phyloP scores from a whole-genome alignment of 2,329 filamentous ascomycete species.

The Kalmusia sp. region DNA sequence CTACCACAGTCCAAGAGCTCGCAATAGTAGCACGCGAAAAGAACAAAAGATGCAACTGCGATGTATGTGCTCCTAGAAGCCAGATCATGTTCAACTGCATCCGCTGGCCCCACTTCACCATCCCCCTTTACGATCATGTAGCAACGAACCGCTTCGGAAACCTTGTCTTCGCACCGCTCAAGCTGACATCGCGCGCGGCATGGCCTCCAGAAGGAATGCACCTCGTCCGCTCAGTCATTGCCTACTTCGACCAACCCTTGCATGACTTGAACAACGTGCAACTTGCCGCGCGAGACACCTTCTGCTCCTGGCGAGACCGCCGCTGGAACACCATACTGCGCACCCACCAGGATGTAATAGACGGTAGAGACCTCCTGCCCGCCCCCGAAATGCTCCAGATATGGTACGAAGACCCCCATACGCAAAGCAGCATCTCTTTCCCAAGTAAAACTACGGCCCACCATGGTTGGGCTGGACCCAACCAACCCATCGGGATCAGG shows the following conservation, averaged over 20 bases:
- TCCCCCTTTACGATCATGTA: neutral
- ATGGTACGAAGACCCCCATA: too few species aligned
- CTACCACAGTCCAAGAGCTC: neutral
- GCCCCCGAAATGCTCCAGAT: slow-evolving; percentile 5
- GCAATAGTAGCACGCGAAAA: neutral
- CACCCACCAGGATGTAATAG: neutral
- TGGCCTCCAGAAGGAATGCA: neutral
- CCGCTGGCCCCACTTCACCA: neutral
- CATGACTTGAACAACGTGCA: slow-evolving; percentile 1
- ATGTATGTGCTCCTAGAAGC: neutral
- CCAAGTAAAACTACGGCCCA: too few species aligned
- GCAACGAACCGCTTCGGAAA: neutral
- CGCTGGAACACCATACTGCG: neutral
- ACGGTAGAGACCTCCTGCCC: neutral
- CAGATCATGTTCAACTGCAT: neutral
- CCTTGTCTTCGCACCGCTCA: slow-evolving; percentile 6
- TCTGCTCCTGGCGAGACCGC: neutral
- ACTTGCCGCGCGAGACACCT: neutral
- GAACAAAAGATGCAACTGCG: neutral
- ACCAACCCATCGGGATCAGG: too few species aligned
- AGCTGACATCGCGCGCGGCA: neutral
- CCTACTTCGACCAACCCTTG: slow-evolving; percentile 6
- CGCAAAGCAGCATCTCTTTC: too few species aligned
- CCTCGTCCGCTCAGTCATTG: neutral
- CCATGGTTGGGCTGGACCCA: too few species aligned